These are phyloP conservation scores for Furcasterigmium sp. DNA, from an alignment of 2,329 filamentous ascomycete genomes.

Conservation along the genomic window DNA sequence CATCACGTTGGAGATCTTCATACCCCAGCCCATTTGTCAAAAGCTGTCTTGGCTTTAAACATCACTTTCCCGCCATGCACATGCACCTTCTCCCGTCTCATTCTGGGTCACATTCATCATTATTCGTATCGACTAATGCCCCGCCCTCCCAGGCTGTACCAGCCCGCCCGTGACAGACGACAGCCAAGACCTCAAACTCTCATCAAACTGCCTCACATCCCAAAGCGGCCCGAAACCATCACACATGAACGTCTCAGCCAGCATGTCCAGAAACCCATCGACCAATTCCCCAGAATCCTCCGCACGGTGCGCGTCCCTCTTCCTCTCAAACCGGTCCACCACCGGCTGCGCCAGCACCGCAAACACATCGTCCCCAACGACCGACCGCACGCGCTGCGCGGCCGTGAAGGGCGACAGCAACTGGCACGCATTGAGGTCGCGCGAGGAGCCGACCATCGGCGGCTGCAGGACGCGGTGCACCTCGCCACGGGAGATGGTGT, in stretches of 20 bases:
- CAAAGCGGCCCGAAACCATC: conserved; percentile 22
- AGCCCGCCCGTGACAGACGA: not conserved
- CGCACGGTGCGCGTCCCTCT: not conserved
- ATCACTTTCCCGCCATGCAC: too few species aligned
- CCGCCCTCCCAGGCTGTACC: not conserved
- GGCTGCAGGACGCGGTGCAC: conserved; percentile 6
- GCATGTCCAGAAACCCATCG: conserved; percentile 10
- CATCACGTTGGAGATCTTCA: too few species aligned
- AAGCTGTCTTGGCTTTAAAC: too few species aligned
- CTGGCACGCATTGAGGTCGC: too few species aligned
- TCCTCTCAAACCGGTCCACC: conserved; percentile 7
- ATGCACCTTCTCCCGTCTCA: too few species aligned
- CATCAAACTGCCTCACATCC: conserved; percentile 31
- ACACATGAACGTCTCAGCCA: conserved; percentile 17
- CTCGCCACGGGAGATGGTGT: too few species aligned
- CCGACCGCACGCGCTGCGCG: conserved; percentile 2
- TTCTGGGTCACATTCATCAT: too few species aligned
- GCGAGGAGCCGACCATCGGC: not conserved
- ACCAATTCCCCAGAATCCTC: not conserved
- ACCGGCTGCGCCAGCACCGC: conserved; percentile 6
- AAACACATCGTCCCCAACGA: conserved; percentile 9
- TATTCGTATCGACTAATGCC: too few species aligned
- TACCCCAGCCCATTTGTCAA: too few species aligned
- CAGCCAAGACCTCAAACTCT: conserved; percentile 27
- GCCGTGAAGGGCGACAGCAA: conserved; percentile 6